Percentiles rank a stretch among this genome's conserved stretches.
Evolutionary conservation across 2,329 filamentous ascomycete species (phyloP).

Genomic region (Blumeria hordei): DNA sequence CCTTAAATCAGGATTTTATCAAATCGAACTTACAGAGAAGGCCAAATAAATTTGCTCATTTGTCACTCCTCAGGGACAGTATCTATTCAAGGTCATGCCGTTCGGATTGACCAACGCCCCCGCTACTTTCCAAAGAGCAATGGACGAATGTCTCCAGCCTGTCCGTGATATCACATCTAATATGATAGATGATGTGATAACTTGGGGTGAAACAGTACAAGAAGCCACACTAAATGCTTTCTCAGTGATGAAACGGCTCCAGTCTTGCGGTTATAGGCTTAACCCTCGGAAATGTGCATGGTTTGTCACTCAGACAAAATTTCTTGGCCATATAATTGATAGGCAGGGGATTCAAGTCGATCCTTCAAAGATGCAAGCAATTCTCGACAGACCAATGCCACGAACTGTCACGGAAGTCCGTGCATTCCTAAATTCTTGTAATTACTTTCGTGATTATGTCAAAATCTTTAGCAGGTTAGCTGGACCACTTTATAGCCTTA

Average conservation of each 20-base stretch:
- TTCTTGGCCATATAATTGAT: neutral
- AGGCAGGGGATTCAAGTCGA: neutral
- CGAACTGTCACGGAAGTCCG: neutral
- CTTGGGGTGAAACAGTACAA: neutral
- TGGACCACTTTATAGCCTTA: neutral
- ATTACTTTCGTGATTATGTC: constrained; percentile 1
- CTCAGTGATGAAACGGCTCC: neutral
- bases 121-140: neutral
- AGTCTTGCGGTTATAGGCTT: neutral
- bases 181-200: constrained; percentile 1
- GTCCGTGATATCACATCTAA: constrained; percentile 1
- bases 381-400: neutral
- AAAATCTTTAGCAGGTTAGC: neutral
- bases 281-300: neutral
- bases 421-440: neutral
- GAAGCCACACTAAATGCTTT: neutral
- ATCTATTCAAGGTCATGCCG: neutral
- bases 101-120: neutral
- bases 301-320: neutral
- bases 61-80: neutral
- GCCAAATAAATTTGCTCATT: neutral
- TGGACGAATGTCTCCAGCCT: neutral
- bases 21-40: constrained; percentile 1
- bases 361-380: neutral
- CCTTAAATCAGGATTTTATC: neutral